These are phyloP conservation scores for Sungouiozyma ichnusensis DNA, from an alignment of 805 yeast species.

Conservation along the genomic window DNA sequence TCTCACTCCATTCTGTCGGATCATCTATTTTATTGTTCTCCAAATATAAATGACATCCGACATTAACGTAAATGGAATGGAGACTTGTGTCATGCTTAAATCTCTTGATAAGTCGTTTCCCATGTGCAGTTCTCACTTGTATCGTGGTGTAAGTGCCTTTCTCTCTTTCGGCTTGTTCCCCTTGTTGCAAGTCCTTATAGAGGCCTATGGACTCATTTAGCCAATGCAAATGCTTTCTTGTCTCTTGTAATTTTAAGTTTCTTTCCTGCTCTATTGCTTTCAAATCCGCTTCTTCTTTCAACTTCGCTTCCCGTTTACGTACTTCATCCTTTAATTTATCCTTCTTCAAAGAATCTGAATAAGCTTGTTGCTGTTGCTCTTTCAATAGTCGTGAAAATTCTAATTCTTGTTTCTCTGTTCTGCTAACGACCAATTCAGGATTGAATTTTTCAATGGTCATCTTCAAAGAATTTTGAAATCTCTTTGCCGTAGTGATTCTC, in stretches of 20 bases:
- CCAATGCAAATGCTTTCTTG: conserved; percentile 16
- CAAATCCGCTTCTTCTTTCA: background rate
- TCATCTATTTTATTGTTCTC: conserved; percentile 44
- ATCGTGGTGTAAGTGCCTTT: conserved; percentile 14
- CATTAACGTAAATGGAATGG: conserved; percentile 14
- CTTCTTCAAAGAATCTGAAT: conserved; percentile 44
- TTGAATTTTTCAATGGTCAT: conserved; percentile 43
- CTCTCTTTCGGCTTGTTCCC: background rate
- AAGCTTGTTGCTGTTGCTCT: conserved; percentile 59
- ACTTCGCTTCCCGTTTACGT: conserved; percentile 23
- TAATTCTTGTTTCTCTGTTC: conserved; percentile 50
- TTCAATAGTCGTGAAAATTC: conserved; percentile 47
- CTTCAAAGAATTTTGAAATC: conserved; percentile 30
- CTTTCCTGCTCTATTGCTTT: conserved; percentile 7
- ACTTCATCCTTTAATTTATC: conserved; percentile 46
- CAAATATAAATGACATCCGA: conserved; percentile 21
- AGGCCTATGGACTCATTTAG: conserved; percentile 12
- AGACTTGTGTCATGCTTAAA: conserved; percentile 13
- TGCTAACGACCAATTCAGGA: conserved; percentile 49
- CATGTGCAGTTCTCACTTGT: conserved; percentile 26
- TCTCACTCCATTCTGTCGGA: conserved; percentile 53
- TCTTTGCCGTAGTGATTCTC: conserved; percentile 22
- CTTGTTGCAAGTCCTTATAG: background rate
- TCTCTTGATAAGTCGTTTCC: conserved; percentile 21
- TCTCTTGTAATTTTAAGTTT: conserved; percentile 9